Evolutionary conservation across 1,284 basidiomycete genomes (phyloP), one percentile per base, ranked within the genome.

Genomic region (Earliella scabrosa): DNA sequence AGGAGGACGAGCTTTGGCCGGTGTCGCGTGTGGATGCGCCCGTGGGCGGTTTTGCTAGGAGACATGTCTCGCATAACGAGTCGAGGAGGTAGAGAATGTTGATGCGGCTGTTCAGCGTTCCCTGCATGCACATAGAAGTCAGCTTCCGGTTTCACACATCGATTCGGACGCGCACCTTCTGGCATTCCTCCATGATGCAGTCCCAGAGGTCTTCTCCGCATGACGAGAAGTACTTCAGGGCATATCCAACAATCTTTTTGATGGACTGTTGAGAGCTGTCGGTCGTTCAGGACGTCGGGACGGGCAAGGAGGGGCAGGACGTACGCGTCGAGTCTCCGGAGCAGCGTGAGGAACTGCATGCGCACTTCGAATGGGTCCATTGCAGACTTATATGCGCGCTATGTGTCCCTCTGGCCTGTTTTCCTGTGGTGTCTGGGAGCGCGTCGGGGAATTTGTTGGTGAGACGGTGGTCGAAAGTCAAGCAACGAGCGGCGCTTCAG

Each of bases 141-240:
- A 63, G 46, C 27, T n/a, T 32, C 21, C 45, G 10, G 9, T 5
- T 14, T 36, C 8, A 40, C 35, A 50, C 32, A 45, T 27, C 13
- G 13, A 49, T 31, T 6, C 29, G 16, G 21, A n/a, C 53, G 61
- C 73, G 32, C 52, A 88, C 92, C 82, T 93, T 95, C 69, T 86
- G 87, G 63, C 89, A 93, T 76, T 97, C 92, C 68, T 97, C 93
- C 20, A 95, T 75, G 45, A 97, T 85, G 68, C 95, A 97, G 63
- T 96, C 94, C 95, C 95, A 98, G 4, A 98, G 75, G 70, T 97
- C 95, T 64, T 97, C 92, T 10, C 92, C 91, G 57, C 91, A 95
- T 48, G 82, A 78, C 1, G 86, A 75, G 52, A 90, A 94, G 70
- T 93, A 88, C 70, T 94, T 95, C 58, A 97, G 78, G 2, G 93